Conservation (phyloP, 2,329 filamentous ascomycete species). For the Aaosphaeria pasadenensis region DNA sequence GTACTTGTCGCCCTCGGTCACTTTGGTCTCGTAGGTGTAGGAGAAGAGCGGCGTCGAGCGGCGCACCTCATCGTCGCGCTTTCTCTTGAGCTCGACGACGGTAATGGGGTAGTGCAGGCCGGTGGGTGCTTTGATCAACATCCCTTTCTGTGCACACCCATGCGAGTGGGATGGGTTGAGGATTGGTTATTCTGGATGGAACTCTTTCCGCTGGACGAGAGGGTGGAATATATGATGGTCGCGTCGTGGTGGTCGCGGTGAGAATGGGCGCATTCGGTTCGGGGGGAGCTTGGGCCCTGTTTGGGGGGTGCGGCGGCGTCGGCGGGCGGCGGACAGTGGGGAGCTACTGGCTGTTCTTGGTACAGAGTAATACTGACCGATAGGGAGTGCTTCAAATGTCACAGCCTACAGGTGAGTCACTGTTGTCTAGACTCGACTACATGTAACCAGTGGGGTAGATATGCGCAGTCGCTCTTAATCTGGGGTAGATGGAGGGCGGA, state of each 20-base stretch:
- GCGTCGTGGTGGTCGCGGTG: constrained; percentile 24
- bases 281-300: constrained; percentile 12
- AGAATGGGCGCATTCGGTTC: constrained; percentile 31
- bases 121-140: constrained; percentile 49
- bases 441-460: no score
- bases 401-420: no score
- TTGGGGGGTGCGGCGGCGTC: not conserved
- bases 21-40: constrained; percentile 79
- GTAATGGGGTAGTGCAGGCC: constrained; percentile 87
- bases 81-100: constrained; percentile 79
- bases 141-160: constrained; percentile 34
- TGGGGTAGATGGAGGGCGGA: no score
- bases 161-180: constrained; percentile 17
- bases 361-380: no score
- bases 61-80: constrained; percentile 69
- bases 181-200: not conserved
- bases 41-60: constrained; percentile 77
- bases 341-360: not conserved
- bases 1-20: constrained; percentile 66
- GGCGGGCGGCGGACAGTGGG: constrained; percentile 4
- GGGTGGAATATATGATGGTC: not conserved
- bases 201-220: not conserved
- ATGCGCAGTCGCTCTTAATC: no score
- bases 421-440: no score
- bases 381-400: no score